Evolutionary conservation across 768 basidiomycete species (phyloP).

Genomic region (Hypholoma fasciculare): DNA sequence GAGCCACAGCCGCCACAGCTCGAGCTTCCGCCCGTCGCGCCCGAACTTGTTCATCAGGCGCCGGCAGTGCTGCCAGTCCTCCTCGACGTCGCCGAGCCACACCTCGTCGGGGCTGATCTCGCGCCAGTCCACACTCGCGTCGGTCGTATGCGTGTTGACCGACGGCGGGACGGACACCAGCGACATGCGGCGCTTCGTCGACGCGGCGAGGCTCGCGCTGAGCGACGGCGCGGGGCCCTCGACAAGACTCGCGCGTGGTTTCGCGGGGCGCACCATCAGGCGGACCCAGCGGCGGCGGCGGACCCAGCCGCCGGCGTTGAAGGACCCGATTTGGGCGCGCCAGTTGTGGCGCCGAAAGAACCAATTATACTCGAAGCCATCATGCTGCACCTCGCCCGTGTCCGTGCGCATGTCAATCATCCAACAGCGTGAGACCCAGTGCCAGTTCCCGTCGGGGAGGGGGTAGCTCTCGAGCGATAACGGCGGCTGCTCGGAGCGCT

Average conservation of each 20-base stretch:
- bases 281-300: constrained; percentile 81
- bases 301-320: constrained; percentile 73
- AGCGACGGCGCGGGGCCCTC: constrained; percentile 10
- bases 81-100: constrained; percentile 53
- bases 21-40: constrained; percentile 73
- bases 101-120: constrained; percentile 36
- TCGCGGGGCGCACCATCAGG: constrained; percentile 73
- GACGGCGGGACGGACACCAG: constrained; percentile 30
- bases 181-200: constrained; percentile 23
- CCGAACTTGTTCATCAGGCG: constrained; percentile 50
- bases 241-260: constrained; percentile 17
- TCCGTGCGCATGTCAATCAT: constrained; percentile 89
- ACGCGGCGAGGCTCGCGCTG: not conserved
- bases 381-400: constrained; percentile 70
- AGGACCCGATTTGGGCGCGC: constrained; percentile 58
- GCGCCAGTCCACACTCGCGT: constrained; percentile 20
- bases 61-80: constrained; percentile 63
- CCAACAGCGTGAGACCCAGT: constrained; percentile 79
- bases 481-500: constrained; percentile 49
- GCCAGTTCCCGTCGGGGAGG: constrained; percentile 80
- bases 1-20: constrained; percentile 77
- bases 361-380: constrained; percentile 89
- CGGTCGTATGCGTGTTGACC: constrained; percentile 21
- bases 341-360: constrained; percentile 66
- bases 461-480: constrained; percentile 65